Conservation (phyloP, 2,329 filamentous ascomycete species). For the Nemania sp. region DNA sequence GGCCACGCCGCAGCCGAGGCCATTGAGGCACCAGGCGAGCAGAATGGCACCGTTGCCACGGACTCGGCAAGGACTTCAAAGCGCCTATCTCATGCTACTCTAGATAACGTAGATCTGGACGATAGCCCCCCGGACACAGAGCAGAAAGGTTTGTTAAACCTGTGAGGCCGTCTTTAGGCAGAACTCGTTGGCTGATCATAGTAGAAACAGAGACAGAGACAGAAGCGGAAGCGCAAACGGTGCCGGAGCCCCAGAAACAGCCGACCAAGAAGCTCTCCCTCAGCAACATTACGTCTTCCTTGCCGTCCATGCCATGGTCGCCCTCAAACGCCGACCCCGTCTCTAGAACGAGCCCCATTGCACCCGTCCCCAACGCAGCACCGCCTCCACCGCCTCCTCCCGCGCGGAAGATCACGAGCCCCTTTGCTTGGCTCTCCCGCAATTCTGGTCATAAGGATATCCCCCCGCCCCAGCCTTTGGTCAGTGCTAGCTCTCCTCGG, state of each 20-base stretch:
- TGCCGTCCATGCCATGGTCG: conserved; percentile 75
- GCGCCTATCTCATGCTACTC: conserved; percentile 51
- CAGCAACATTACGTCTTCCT: conserved; percentile 71
- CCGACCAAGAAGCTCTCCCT: conserved; percentile 62
- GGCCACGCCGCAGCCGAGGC: conserved; percentile 28
- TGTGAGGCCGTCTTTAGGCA: not conserved
- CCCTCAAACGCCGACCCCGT: conserved; percentile 56
- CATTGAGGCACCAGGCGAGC: conserved; percentile 25
- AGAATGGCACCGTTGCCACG: not conserved
- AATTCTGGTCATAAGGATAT: conserved; percentile 60
- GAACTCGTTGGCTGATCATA: conserved; percentile 14
- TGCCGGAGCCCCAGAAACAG: conserved; percentile 39
- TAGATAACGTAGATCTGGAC: conserved; percentile 69
- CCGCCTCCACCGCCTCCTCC: conserved; percentile 43
- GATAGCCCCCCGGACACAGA: conserved; percentile 51
- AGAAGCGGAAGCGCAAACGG: conserved; percentile 38
- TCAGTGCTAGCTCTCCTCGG: conserved; percentile 50
- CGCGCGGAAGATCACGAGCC: conserved; percentile 77
- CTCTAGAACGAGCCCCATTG: conserved; percentile 48
- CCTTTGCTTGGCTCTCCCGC: conserved; percentile 83
- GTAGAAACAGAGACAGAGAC: no score
- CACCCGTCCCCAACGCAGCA: conserved; percentile 42
- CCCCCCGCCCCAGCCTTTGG: conserved; percentile 56
- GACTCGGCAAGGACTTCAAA: conserved; percentile 47
- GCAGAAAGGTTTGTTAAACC: conserved; percentile 31